Percentiles rank a stretch among this genome's conserved stretches.
Conservation (phyloP, 768 basidiomycete species). For the Trametes cinnabarina region DNA sequence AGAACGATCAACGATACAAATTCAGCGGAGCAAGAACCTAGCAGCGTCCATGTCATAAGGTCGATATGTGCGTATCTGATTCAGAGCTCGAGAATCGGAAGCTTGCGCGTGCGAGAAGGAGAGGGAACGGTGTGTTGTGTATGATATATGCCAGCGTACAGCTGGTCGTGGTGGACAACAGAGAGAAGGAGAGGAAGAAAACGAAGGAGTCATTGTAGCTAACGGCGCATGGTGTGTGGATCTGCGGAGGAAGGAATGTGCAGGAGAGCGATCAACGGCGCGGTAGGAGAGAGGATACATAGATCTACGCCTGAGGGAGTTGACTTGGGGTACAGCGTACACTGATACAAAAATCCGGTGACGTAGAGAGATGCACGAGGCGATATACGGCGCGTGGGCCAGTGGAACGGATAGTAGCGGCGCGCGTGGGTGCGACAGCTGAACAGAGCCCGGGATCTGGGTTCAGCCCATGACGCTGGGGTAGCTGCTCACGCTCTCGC, state of each 20-base stretch:
- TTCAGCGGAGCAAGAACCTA: background rate
- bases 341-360: slow-evolving; percentile 7
- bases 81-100: background rate
- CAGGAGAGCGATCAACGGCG: background rate
- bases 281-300: background rate
- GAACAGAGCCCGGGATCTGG: background rate
- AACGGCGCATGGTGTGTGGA: background rate
- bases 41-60: slow-evolving; percentile 11
- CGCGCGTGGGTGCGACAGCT: background rate
- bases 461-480: slow-evolving; percentile 29
- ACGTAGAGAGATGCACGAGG: background rate
- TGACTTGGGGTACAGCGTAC: background rate
- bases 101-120: background rate
- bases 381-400: too few relatives aligned
- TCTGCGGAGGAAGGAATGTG: background rate
- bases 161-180: too few relatives aligned
- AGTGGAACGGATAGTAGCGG: background rate
- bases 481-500: slow-evolving; percentile 79
- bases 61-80: background rate
- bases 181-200: background rate
- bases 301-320: too few relatives aligned
- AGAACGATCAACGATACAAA: slow-evolving; percentile 13
- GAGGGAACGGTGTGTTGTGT: background rate
- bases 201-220: background rate
- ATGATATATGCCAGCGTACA: too few relatives aligned